Percentiles rank a stretch among this genome's conserved stretches.
phyloP scores from a whole-genome alignment of 345 rosid genomes.

The Euphorbia peplus region DNA sequence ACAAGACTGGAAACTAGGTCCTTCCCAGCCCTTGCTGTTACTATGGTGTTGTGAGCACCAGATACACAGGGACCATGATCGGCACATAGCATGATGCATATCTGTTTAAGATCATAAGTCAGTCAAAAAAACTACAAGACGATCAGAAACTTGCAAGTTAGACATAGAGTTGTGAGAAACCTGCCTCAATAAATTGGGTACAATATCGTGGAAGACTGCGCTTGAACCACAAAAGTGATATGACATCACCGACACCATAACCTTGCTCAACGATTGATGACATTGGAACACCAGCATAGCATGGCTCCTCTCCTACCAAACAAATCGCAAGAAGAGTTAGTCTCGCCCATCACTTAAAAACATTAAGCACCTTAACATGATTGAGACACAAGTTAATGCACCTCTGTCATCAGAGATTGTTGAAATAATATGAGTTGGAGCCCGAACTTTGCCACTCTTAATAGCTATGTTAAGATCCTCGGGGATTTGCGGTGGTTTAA shows the following conservation, averaged over 20 bases:
- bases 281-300: conserved; percentile 99
- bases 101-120: conserved; percentile 43
- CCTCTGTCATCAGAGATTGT: conserved; percentile 98
- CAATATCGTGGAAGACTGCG: conserved; percentile 97
- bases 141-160: background rate
- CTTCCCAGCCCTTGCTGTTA: conserved; percentile 98
- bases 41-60: conserved; percentile 93
- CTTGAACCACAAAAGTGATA: conserved; percentile 94
- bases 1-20: conserved; percentile 98
- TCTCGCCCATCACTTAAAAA: background rate
- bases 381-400: conserved; percentile 18
- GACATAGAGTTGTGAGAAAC: conserved; percentile 9
- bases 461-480: conserved; percentile 92
- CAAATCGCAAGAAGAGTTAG: conserved; percentile 6
- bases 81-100: conserved; percentile 95
- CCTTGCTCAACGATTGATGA: conserved; percentile 92
- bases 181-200: conserved; percentile 87
- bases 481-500: conserved; percentile 85
- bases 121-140: conserved; percentile 6
- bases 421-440: conserved; percentile 94
- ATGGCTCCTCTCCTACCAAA: conserved; percentile 88
- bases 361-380: background rate
- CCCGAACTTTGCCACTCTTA: conserved; percentile 94
- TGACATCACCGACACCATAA: conserved; percentile 92
- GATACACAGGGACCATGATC: conserved; percentile 98